Conservation (phyloP, 257 asterid genomes). For the Solanum sitiens region DNA sequence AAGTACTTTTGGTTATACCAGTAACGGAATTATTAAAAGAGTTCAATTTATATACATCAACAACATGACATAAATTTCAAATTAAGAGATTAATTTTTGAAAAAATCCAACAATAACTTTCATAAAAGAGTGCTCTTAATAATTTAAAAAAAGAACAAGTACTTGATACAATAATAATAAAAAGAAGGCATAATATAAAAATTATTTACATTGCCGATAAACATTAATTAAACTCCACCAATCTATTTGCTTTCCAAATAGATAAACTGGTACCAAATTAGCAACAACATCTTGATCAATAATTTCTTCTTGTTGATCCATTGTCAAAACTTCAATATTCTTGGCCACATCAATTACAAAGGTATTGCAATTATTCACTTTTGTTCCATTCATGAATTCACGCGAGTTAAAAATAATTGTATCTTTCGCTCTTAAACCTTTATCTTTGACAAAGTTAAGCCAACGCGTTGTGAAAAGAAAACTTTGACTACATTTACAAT, state of each 20-base stretch:
- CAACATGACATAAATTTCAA: too few species aligned
- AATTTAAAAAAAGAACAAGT: neutral
- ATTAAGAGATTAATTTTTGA: too few species aligned
- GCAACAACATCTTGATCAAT: neutral
- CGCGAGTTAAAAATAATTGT: constrained; percentile 15
- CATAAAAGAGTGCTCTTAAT: neutral
- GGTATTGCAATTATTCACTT: neutral
- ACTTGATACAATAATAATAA: too few species aligned
- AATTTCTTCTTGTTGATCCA: neutral
- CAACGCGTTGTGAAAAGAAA: constrained; percentile 61
- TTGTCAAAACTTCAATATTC: neutral
- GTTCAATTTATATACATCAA: too few species aligned
- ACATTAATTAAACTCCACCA: neutral
- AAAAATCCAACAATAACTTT: neutral
- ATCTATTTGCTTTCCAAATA: neutral
- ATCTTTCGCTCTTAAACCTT: constrained; percentile 37
- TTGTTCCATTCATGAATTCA: neutral
- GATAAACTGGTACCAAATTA: neutral
- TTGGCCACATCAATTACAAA: neutral
- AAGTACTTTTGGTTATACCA: neutral
- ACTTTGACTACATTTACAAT: constrained; percentile 39
- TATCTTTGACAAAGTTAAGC: constrained; percentile 52
- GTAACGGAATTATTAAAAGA: neutral
- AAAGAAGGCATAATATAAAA: too few species aligned
- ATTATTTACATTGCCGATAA: neutral